phyloP scores from a whole-genome alignment of 1,139 yeast genomes.

The Wickerhamiella pararugosa region DNA sequence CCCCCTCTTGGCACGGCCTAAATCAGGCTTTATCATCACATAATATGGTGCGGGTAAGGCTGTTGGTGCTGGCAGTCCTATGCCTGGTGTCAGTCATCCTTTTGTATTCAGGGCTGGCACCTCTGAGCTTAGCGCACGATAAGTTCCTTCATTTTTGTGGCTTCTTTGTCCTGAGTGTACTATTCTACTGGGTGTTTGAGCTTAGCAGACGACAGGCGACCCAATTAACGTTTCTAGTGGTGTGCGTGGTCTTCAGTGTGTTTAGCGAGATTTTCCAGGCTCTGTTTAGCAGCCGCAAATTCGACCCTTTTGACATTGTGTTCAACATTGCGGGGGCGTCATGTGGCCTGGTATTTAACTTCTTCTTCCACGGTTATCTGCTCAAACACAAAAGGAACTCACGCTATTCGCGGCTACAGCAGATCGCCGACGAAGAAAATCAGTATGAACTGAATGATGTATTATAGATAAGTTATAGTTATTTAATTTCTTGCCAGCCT shows the following conservation, averaged over 20 bases:
- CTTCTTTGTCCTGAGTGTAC: constrained; percentile 36
- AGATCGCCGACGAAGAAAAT: constrained; percentile 12
- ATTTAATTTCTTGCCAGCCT: not conserved
- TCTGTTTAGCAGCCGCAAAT: constrained; percentile 20
- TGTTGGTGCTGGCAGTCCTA: constrained; percentile 18
- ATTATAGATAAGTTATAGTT: not conserved
- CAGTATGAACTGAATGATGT: constrained; percentile 2
- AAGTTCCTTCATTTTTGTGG: constrained; percentile 37
- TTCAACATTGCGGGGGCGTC: constrained; percentile 26
- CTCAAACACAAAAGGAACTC: constrained; percentile 21
- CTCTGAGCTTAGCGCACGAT: constrained; percentile 35
- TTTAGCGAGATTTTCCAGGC: constrained; percentile 39
- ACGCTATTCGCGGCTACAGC: constrained; percentile 20
- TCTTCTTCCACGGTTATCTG: constrained; percentile 26
- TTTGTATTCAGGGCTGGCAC: constrained; percentile 37
- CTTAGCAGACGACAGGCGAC: constrained; percentile 28
- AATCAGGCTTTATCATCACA: no score
- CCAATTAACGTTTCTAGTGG: constrained; percentile 30
- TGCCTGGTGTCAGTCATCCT: constrained; percentile 14
- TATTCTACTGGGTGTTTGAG: constrained; percentile 43
- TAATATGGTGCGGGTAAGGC: constrained; percentile 12
- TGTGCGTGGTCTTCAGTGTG: constrained; percentile 34
- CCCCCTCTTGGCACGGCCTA: no score
- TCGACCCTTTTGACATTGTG: constrained; percentile 26
- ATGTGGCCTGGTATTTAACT: constrained; percentile 21